Base-by-base conservation (phyloP, 2,329 filamentous ascomycete species). In the Waltergamsia citrina region DNA sequence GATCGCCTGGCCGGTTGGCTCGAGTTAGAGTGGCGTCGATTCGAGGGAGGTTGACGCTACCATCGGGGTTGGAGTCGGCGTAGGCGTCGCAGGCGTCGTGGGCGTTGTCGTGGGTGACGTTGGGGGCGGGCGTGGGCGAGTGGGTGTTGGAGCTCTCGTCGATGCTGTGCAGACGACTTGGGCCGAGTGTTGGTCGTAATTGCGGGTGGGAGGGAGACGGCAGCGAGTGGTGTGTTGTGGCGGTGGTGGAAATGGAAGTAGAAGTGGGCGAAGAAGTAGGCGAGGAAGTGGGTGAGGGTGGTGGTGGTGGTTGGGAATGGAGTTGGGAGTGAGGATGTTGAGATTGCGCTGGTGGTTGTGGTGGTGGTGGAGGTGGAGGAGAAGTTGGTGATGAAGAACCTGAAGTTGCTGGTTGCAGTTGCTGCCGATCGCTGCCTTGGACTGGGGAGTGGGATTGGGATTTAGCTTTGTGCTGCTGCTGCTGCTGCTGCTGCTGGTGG, bases 391-490 rank as follows among this genome's bases (percentile, higher is more conserved):
- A n/a, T n/a, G 19, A n/a, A 22, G 9, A n/a, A 22, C 19, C 12
- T 30, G 15, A 14, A 7, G 29, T 8, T 32, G 19, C 19, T 32
- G 17, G 15, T 17, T 18, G 8, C 23, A 21, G 15, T 15, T 18
- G 7, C 8, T 22, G 29, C 6, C 12, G 17, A 32, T 32, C 12
- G 29, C 29, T 21, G 29, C 17, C n/a, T n/a, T n/a, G n/a, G n/a
- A n/a, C n/a, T n/a, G n/a, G n/a, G n/a, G n/a, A n/a, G n/a, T n/a
- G n/a, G n/a, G n/a, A n/a, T n/a, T n/a, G n/a, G n/a, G n/a, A n/a
- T n/a, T n/a, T 22, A 21, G 29, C 39, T 40, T 27, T 38, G 24
- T 40, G 37, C 33, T 38, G 29, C 18, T 40, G 30, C 35, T 43
- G 41, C 38, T 37, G 39, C 41, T 33, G 35, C 32, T 25, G 40